Conservation (phyloP, 2,329 filamentous ascomycete genomes). For the Diplodia seriata region DNA sequence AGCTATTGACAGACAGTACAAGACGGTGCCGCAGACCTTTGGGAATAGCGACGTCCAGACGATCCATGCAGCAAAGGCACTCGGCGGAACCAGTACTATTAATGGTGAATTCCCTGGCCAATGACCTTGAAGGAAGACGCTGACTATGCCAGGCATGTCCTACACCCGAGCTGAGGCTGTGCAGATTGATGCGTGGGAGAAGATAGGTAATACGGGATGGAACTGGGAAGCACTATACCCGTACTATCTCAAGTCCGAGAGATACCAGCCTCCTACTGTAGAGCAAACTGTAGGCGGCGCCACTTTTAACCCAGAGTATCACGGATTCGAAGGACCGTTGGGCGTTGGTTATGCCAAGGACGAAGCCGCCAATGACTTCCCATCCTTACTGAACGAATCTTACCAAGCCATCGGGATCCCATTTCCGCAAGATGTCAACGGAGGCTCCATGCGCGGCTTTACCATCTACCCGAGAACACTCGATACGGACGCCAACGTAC, state of each 20-base stretch:
- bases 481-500: conserved; percentile 46
- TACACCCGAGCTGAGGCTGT: conserved; percentile 44
- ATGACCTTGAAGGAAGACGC: not conserved
- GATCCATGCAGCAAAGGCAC: conserved; percentile 49
- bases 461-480: conserved; percentile 52
- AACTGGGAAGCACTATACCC: conserved; percentile 44
- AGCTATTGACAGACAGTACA: conserved; percentile 51
- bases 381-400: conserved; percentile 34
- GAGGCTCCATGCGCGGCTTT: conserved; percentile 43
- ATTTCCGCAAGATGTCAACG: conserved; percentile 40
- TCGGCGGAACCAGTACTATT: conserved; percentile 53
- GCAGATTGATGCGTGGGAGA: conserved; percentile 51
- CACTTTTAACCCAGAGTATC: conserved; percentile 36
- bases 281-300: conserved; percentile 40
- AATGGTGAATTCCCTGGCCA: conserved; percentile 43
- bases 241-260: conserved; percentile 49
- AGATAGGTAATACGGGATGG: conserved; percentile 50
- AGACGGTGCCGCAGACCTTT: conserved; percentile 49
- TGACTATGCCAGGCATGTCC: conserved; percentile 41
- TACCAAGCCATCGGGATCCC: conserved; percentile 39
- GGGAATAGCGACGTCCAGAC: conserved; percentile 34
- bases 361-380: conserved; percentile 23
- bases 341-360: conserved; percentile 33
- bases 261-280: conserved; percentile 40
- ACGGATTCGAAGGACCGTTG: conserved; percentile 40